A percentile compares a stretch with the other conserved stretches of the same genome.
Evolutionary conservation across 2,329 filamentous ascomycete genomes (phyloP).

Genomic region (Talaromyces amestolkiae): DNA sequence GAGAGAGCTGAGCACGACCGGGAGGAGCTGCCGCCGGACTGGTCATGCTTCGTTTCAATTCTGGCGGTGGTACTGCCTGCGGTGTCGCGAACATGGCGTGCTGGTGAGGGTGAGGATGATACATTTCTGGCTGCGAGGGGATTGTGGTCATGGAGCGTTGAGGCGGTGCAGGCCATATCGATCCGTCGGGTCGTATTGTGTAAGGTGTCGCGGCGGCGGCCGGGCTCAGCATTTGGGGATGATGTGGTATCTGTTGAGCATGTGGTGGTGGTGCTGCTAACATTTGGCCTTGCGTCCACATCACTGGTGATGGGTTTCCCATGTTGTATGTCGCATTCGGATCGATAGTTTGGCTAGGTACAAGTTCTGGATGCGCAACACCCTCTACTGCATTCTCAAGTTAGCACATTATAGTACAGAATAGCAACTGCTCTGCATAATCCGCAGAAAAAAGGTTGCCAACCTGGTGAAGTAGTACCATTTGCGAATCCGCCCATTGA

Average conservation of each 20-base stretch:
- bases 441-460: background rate
- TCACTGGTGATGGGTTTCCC: constrained; percentile 33
- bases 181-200: constrained; percentile 36
- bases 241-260: constrained; percentile 30
- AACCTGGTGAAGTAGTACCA: constrained; percentile 26
- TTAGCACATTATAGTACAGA: background rate
- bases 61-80: constrained; percentile 27
- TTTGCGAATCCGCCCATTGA: constrained; percentile 37
- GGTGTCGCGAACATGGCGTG: constrained; percentile 27
- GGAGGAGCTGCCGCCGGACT: constrained; percentile 29
- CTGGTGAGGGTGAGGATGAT: constrained; percentile 26
- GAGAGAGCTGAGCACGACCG: constrained; percentile 18
- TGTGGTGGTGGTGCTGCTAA: constrained; percentile 29
- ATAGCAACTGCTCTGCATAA: background rate
- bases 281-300: constrained; percentile 31
- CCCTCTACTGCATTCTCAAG: constrained; percentile 25
- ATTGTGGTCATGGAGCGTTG: constrained; percentile 25
- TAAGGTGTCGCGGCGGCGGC: constrained; percentile 25
- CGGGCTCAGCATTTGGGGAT: constrained; percentile 32
- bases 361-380: constrained; percentile 30
- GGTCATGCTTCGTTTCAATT: constrained; percentile 39
- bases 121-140: constrained; percentile 17
- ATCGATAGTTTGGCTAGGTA: constrained; percentile 33
- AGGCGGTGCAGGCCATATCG: constrained; percentile 38
- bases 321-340: constrained; percentile 36